A percentile compares a stretch with the other conserved stretches of the same genome.
Evolutionary conservation across 441 rosid species (phyloP).

Genomic region (Aquilaria agallochum): DNA sequence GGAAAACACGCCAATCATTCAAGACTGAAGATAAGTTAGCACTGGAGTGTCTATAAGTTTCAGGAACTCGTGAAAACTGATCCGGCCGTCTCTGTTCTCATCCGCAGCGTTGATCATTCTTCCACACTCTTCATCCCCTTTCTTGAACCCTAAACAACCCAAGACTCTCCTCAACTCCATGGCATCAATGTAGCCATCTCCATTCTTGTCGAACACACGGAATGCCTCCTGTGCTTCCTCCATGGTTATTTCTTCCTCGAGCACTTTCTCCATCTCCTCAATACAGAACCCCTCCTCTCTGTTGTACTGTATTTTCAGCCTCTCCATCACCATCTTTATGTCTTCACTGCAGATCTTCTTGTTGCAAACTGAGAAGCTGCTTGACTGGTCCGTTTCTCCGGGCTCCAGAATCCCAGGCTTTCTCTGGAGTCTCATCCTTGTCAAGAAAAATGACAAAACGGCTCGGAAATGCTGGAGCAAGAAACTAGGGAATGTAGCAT

Average conservation of each 20-base stretch:
- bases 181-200: conserved; percentile 44
- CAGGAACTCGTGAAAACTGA: conserved; percentile 32
- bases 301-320: conserved; percentile 18
- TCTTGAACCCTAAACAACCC: conserved; percentile 21
- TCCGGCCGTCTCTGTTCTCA: conserved; percentile 20
- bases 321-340: conserved; percentile 26
- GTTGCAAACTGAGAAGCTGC: not conserved
- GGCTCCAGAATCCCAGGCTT: not conserved
- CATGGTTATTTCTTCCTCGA: conserved; percentile 29
- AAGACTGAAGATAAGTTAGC: too few species aligned
- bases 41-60: conserved; percentile 22
- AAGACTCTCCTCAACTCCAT: conserved; percentile 40
- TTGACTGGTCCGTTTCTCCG: not conserved
- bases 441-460: not conserved
- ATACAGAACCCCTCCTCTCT: not conserved
- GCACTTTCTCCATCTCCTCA: conserved; percentile 21
- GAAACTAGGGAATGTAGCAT: not conserved
- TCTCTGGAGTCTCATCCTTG: not conserved
- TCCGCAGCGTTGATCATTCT: conserved; percentile 27
- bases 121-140: conserved; percentile 21
- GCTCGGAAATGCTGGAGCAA: not conserved
- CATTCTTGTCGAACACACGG: conserved; percentile 39
- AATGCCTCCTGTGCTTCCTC: conserved; percentile 42
- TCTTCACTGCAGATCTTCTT: conserved; percentile 7
- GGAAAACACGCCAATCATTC: too few species aligned